Percentiles rank a stretch among this genome's conserved stretches.
Conservation (phyloP, 768 basidiomycete species). For the Tricholoma terreum region DNA sequence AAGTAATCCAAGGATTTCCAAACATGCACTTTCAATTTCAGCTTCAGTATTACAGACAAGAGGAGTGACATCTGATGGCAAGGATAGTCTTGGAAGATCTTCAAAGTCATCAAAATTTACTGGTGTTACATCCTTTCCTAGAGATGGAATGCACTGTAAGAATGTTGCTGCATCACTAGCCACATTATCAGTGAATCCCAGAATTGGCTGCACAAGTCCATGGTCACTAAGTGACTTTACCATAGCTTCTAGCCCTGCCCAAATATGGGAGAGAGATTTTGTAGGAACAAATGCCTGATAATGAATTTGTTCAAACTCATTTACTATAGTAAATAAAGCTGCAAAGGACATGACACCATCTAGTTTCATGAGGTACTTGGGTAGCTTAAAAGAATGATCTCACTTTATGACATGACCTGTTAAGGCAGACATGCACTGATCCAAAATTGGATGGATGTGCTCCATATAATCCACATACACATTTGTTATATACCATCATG, state of each 20-base stretch:
- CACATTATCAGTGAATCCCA: background rate
- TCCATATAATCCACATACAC: constrained; percentile 17
- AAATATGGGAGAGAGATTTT: constrained; percentile 11
- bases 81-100: constrained; percentile 3
- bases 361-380: constrained; percentile 13
- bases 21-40: no score
- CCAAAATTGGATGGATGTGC: constrained; percentile 7
- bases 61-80: constrained; percentile 8
- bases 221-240: no score
- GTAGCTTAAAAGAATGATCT: no score
- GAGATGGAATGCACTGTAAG: constrained; percentile 13
- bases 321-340: constrained; percentile 14
- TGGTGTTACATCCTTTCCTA: constrained; percentile 6
- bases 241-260: constrained; percentile 6
- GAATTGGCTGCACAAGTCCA: background rate
- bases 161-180: constrained; percentile 7
- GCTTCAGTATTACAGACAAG: background rate
- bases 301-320: constrained; percentile 18
- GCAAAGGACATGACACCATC: constrained; percentile 9
- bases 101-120: constrained; percentile 10
- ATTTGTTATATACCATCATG: constrained; percentile 10
- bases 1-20: background rate
- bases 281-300: no score
- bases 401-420: no score
- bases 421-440: no score